These are phyloP conservation scores for Suillus lakei DNA, from an alignment of 768 basidiomycete genomes.

Conservation along the genomic window DNA sequence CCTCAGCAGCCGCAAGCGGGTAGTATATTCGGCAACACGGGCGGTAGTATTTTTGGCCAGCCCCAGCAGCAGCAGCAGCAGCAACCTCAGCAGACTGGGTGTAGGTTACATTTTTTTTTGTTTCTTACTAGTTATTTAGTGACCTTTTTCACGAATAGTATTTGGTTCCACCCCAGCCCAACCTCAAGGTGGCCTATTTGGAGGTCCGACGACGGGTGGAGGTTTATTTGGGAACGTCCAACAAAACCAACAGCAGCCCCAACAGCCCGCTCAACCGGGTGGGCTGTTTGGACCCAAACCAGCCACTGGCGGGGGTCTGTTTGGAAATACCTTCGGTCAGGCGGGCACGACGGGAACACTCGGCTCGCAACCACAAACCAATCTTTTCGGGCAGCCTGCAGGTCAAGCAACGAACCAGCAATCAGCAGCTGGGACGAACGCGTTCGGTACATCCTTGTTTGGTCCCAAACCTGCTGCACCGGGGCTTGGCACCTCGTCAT, in stretches of 20 bases:
- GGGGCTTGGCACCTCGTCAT: slow-evolving; percentile 47
- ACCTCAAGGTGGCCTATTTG: slow-evolving; percentile 26
- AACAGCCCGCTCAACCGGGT: slow-evolving; percentile 38
- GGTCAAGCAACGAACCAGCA: slow-evolving; percentile 48
- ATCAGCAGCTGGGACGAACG: slow-evolving; percentile 32
- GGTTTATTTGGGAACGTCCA: slow-evolving; percentile 43
- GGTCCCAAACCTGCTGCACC: slow-evolving; percentile 56
- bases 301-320: slow-evolving; percentile 42
- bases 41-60: slow-evolving; percentile 37
- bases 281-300: slow-evolving; percentile 36
- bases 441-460: slow-evolving; percentile 53
- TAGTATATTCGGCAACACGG: slow-evolving; percentile 33
- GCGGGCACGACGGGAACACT: slow-evolving; percentile 35
- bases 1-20: slow-evolving; percentile 23
- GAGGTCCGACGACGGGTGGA: slow-evolving; percentile 20
- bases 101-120: slow-evolving; percentile 33
- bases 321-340: slow-evolving; percentile 56
- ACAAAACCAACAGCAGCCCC: slow-evolving; percentile 40
- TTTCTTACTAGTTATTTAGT: slow-evolving; percentile 26
- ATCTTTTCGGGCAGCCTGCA: slow-evolving; percentile 57
- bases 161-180: slow-evolving; percentile 34
- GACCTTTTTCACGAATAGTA: not conserved
- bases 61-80: slow-evolving; percentile 42
- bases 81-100: slow-evolving; percentile 42
- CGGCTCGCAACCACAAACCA: slow-evolving; percentile 33